Evolutionary conservation across 1,139 yeast species (phyloP), one percentile per base, ranked within the genome.

Genomic region (Magnusiomyces fungicola): DNA sequence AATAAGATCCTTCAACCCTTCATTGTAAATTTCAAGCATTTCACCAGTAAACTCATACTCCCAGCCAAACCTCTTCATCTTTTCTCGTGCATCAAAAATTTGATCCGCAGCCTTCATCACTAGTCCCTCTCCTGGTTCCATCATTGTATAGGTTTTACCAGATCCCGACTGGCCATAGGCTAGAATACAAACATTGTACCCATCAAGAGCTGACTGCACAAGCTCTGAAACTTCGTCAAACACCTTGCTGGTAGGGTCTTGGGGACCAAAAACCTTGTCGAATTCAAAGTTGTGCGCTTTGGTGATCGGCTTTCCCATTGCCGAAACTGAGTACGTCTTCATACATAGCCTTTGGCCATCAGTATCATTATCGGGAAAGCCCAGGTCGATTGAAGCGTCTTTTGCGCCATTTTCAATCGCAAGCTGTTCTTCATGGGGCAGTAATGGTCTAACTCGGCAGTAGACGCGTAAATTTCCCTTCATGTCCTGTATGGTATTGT

Each of bases 381-480:
- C 66, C 14, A 82, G 67, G 4, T 66, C 65, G 0, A 75, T 23
- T 32, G 23, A 9, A 2, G 32, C 19, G 12, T 37, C 6, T 37
- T 19, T 14, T 16, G 27, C 10, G 3, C 19, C 65, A 5, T 68
- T 53, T 3, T 63, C 61, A 23, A 65, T 64, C 16, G 10, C n/a
- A 18, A 7, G 36, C 16, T 32, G 36, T 27, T 27, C 30, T 33
- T 60, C 53, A 1, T 53, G 48, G 1, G 56, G 48, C 1, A 61
- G 52, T 1, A 73, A 68, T 0, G 97, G 96, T 47, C 95, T 73
- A 3, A 90, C 75, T 40, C 98, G 75, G 62, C 97, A 92, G 59
- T 82, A 89, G 0, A 92, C 97, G 41, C 98, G 70, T 37, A 92
- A 88, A 59, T 89, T 92, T 0, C 98, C 98, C 63, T 90, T 87